Conservation (phyloP, 192 early-diverging fungal species). For the Rhizophagus sp. region DNA sequence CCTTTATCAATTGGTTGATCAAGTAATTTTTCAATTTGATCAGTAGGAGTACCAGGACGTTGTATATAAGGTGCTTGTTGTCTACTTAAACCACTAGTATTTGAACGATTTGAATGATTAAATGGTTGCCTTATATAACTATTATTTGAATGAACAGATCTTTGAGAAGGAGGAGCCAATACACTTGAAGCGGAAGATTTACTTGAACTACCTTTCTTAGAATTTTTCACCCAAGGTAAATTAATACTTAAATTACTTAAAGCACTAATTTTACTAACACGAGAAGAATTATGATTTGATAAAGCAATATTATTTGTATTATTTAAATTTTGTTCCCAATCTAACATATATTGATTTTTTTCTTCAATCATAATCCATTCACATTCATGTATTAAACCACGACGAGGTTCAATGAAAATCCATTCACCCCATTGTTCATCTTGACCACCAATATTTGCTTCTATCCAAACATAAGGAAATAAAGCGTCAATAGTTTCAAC, state of each 20-base stretch:
- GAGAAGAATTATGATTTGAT: neutral
- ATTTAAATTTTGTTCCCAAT: neutral
- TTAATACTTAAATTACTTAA: neutral
- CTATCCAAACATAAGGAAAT: slow-evolving; percentile 31
- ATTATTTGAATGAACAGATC: neutral
- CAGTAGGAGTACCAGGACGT: neutral
- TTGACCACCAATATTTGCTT: neutral
- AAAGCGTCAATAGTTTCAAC: slow-evolving; percentile 26
- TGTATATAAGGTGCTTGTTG: neutral
- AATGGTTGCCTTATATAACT: neutral
- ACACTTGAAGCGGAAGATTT: neutral
- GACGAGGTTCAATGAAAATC: slow-evolving; percentile 25
- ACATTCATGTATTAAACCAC: neutral
- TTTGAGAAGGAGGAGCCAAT: neutral
- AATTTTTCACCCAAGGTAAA: neutral
- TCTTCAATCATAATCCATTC: slow-evolving; percentile 33
- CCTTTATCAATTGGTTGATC: neutral
- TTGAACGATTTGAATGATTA: neutral
- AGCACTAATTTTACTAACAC: neutral
- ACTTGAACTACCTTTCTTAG: neutral
- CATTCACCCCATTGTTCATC: slow-evolving; percentile 28
- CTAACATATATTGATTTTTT: neutral
- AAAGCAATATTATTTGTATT: neutral
- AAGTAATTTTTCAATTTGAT: neutral
- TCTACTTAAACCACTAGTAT: neutral